Evolutionary conservation across 805 yeast genomes (phyloP), one percentile per base, ranked within the genome.

Genomic region (Ogataea paraovalis): DNA sequence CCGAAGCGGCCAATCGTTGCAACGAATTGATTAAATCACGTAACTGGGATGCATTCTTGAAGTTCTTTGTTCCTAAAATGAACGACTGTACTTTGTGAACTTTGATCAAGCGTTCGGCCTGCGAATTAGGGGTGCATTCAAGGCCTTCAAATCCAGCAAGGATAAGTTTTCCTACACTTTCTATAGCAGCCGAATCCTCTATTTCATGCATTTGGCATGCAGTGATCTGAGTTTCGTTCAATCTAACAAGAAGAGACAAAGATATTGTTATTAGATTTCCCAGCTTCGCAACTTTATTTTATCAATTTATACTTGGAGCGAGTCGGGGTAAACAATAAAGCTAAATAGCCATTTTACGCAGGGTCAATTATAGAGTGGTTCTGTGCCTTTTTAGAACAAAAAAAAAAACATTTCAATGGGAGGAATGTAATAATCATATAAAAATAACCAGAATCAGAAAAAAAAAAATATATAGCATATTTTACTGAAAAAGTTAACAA

Each of bases 101-200:
- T 21, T 71, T 71, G 18, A 80, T 79, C 44, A 80, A 67, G 46
- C 73, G 75, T 42, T 70, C 65, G 7, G 81, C 80, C 52, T 80
- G 82, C 1, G 53, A 45, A 14, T 47, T 45, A 3, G 73, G 70
- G 0, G 80, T 75, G 10, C 80, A 78, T 8, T 69, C 67, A 20
- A 76, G 68, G 2, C 84, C 85, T 50, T 75, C 75, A 54, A 80
- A 80, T 16, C 86, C 86, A 8, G 79, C 83, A 59, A 81, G 69
- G 34, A 81, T 65, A 42, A 80, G 72, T 60, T 77, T 82, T 25
- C 86, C 86, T 1, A 52, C 38, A 9, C 41, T 49, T 21, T 20
- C 27, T 20, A 19, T 10, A 7, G 18, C 20, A 10, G 13, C 16
- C 4, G n/a, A 20, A 19, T 37, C 9, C 7, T 20, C 27, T 37